Base-by-base conservation (phyloP, 257 asterid species). In the Solanum tarapatanum region DNA sequence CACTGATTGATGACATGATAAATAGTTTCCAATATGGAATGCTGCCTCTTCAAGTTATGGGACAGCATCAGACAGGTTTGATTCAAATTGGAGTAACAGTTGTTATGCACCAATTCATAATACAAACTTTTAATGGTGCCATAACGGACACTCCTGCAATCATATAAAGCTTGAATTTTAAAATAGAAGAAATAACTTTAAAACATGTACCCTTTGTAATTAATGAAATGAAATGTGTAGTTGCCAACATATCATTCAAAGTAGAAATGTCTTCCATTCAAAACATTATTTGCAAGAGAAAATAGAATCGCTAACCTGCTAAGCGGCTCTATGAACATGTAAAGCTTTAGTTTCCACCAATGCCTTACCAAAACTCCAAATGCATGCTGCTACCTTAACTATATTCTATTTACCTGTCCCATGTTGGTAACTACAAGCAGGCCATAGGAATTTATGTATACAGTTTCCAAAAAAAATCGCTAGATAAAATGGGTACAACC, bases 1-100 rank as follows among this genome's bases (percentile, higher is more conserved):
- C 90, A 75, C 90, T 95, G 51, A 93, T 97, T 0, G 98, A 92
- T 92, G 98, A 93, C 88, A 93, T 95, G 98, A 89, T 97, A 58
- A 94, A 91, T 80, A 89, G 87, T 26, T 94, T 97, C 88, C 86
- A 97, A 86, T 95, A 93, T 62, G 92, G 96, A 1, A n/a, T 93
- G 96, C 94, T 95, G 85, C 99, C 96, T 4, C 84, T 87, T 19
- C 98, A 94, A 17, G 92, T 97, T 2, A 91, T n/a, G 70, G 28
- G 70, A 23, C 70, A 62, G 9, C 79, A 84, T 93, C 98, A 7
- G 82, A 17, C 85, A 87, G 95, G 87, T 39, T 92, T 26, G 98
- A 98, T 7, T 94, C 98, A 26, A 94, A 92, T 64, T 97, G 99
- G 98, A 45, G 87, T n/a, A 82, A 72, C 10, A 90, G 85, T 87